A percentile compares a stretch with the other conserved stretches of the same genome.
phyloP scores from a whole-genome alignment of 2,329 filamentous ascomycete species.

The Orbilia brochopaga region DNA sequence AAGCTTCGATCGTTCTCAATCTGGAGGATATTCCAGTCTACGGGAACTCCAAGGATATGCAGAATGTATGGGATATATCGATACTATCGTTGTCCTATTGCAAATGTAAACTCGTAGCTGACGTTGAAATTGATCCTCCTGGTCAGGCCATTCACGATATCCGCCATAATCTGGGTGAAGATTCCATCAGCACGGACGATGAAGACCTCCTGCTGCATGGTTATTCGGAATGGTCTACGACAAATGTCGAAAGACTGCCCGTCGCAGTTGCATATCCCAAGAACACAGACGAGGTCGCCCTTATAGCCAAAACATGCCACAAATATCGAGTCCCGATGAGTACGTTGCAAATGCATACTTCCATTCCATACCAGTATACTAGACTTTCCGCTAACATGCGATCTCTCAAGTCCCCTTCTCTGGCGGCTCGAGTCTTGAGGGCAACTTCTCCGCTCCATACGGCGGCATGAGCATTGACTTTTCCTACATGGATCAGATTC shows the following conservation, averaged over 20 bases:
- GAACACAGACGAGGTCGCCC: constrained; percentile 67
- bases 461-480: constrained; percentile 92
- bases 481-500: constrained; percentile 79
- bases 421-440: constrained; percentile 84
- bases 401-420: constrained; percentile 71
- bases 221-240: constrained; percentile 72
- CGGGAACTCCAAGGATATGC: constrained; percentile 52
- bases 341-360: constrained; percentile 13
- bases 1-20: constrained; percentile 50
- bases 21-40: constrained; percentile 51
- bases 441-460: constrained; percentile 84
- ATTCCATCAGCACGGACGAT: constrained; percentile 68
- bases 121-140: constrained; percentile 2
- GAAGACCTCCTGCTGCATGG: constrained; percentile 69
- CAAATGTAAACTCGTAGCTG: background rate
- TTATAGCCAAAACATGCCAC: constrained; percentile 72
- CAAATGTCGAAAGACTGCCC: constrained; percentile 67
- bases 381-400: background rate
- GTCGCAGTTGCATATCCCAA: constrained; percentile 71
- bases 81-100: background rate
- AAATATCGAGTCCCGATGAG: constrained; percentile 80
- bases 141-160: constrained; percentile 66
- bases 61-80: constrained; percentile 39
- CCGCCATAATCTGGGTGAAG: constrained; percentile 61
- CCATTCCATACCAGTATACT: background rate